phyloP scores from a whole-genome alignment of 441 rosid species.

The Euphorbia corollata region DNA sequence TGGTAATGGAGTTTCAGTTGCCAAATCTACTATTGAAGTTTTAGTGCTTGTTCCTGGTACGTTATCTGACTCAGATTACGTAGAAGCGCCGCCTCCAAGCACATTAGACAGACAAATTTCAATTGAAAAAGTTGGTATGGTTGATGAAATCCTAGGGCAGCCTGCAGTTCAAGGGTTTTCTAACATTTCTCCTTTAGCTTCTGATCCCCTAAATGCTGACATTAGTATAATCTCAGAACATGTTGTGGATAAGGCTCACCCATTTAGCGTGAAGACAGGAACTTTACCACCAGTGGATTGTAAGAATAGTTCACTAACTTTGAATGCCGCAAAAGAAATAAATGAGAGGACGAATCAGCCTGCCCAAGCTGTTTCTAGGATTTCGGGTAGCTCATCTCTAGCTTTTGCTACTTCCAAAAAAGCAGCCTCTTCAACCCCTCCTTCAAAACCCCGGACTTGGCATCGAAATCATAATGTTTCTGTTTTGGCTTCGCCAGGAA shows the following conservation, averaged over 20 bases:
- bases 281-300: constrained; percentile 22
- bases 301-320: constrained; percentile 23
- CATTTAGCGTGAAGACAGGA: constrained; percentile 19
- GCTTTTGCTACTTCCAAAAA: constrained; percentile 36
- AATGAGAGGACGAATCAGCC: constrained; percentile 35
- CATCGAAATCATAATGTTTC: constrained; percentile 43
- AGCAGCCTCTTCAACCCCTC: constrained; percentile 32
- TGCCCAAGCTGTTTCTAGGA: constrained; percentile 31
- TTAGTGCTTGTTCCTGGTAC: constrained; percentile 34
- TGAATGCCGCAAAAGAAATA: constrained; percentile 21
- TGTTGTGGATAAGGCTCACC: constrained; percentile 17
- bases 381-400: constrained; percentile 30
- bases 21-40: constrained; percentile 31
- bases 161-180: constrained; percentile 28
- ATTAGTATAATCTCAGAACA: constrained; percentile 21
- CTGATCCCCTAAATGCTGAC: constrained; percentile 27
- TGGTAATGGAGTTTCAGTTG: constrained; percentile 30
- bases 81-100: constrained; percentile 26
- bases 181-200: constrained; percentile 26
- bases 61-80: constrained; percentile 31
- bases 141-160: constrained; percentile 30
- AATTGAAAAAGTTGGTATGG: constrained; percentile 27
- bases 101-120: constrained; percentile 27
- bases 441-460: constrained; percentile 59
- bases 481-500: constrained; percentile 29